Base-by-base conservation (phyloP, 805 yeast species). In the Blastobotrys chiropterorum region DNA sequence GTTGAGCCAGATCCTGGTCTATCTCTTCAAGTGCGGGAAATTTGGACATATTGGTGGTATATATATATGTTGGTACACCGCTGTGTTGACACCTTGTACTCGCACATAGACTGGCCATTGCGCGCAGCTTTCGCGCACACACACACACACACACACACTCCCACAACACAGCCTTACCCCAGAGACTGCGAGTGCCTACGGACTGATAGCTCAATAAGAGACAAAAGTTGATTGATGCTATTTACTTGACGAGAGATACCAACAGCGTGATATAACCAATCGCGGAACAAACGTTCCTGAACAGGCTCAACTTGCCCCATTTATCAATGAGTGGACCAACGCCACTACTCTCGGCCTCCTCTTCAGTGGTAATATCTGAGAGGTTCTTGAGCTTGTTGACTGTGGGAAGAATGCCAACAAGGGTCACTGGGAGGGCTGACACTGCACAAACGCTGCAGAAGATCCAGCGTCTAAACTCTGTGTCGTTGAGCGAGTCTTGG, bases 1-100 rank as follows among this genome's bases (percentile, higher is more conserved):
- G 44, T 13, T 31, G 50, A 13, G 62, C 54, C 53, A 61, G 56
- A 38, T 66, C 71, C 26, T 56, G 56, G 52, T 68, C 72, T 41
- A 67, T 51, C 50, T 69, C 72, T 53, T 68, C 72, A 34, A 68
- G 58, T 14, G 72, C 57, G 38, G 72, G 72, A 56, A 67, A 69
- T 41, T 62, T 63, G 51, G 69, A 62, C 72, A 67, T 68, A 20
- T 44, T 55, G 46, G 43, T n/a, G n/a, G n/a, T n/a, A n/a, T n/a
- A n/a, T n/a, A n/a, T n/a, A 17, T 41, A 49, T 52, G 48, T 38
- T 3, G 14, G 40, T 38, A 38, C n/a, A n/a, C n/a, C n/a, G n/a
- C n/a, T n/a, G n/a, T n/a, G n/a, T n/a, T n/a, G n/a, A n/a, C n/a
- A n/a, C n/a, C n/a, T n/a, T 38, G 40, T 38, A 7, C 14, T 38